Conservation (phyloP, 2,329 filamentous ascomycete species). For the Alternaria triticina region DNA sequence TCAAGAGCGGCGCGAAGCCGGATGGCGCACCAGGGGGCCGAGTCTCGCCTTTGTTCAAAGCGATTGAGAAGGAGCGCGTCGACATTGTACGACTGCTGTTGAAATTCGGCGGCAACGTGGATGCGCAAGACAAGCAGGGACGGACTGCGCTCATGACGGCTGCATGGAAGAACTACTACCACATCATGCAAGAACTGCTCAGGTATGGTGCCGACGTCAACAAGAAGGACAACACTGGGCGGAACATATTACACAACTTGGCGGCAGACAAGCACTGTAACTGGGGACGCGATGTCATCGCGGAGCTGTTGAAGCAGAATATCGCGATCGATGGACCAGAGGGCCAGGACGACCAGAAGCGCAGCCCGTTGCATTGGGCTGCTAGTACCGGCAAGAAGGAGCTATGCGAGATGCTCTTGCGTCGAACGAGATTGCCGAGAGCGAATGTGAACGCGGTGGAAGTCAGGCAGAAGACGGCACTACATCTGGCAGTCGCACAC, state of each 20-base stretch:
- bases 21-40: constrained; percentile 42
- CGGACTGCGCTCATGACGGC: constrained; percentile 49
- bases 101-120: constrained; percentile 39
- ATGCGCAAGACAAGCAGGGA: constrained; percentile 46
- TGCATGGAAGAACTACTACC: constrained; percentile 43
- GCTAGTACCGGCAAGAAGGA: constrained; percentile 62
- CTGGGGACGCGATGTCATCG: constrained; percentile 56
- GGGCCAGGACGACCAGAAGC: constrained; percentile 54
- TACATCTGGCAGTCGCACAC: constrained; percentile 45
- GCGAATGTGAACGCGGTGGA: constrained; percentile 45
- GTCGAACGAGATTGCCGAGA: constrained; percentile 28
- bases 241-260: constrained; percentile 47
- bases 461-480: constrained; percentile 43
- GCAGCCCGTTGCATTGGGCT: constrained; percentile 65
- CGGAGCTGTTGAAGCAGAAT: constrained; percentile 48
- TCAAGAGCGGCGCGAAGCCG: constrained; percentile 42
- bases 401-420: constrained; percentile 57
- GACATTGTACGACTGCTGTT: constrained; percentile 41
- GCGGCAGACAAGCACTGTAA: constrained; percentile 53
- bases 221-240: constrained; percentile 40
- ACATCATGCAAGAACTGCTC: constrained; percentile 46
- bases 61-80: constrained; percentile 41
- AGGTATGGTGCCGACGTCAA: constrained; percentile 49
- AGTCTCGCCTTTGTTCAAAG: constrained; percentile 39
- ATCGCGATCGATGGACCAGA: constrained; percentile 50